A percentile compares a stretch with the other conserved stretches of the same genome.
Conservation (phyloP, 495 filamentous ascomycete genomes). For the Aspergillus nidulans region DNA sequence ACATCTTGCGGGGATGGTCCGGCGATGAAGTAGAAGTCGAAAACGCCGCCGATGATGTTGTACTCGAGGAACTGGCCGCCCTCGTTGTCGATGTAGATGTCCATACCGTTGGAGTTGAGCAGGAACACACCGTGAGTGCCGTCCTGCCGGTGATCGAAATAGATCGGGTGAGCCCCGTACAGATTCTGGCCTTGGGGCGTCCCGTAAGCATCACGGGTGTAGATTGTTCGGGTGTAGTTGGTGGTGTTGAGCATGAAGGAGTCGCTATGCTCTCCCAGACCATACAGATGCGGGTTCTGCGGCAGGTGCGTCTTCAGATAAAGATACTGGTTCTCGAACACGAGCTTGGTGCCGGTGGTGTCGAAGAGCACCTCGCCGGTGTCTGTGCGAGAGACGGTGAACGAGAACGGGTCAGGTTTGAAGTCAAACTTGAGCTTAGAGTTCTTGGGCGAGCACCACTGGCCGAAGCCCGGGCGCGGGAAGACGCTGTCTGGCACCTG, state of each 20-base stretch:
- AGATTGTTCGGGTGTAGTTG: conserved; percentile 75
- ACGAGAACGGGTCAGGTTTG: conserved; percentile 66
- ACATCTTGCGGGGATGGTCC: conserved; percentile 70
- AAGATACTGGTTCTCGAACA: conserved; percentile 82
- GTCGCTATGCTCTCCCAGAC: conserved; percentile 76
- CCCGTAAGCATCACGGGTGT: conserved; percentile 70
- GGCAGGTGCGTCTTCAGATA: conserved; percentile 66
- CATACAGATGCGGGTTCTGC: conserved; percentile 66
- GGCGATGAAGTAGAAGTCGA: conserved; percentile 82
- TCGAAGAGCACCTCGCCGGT: conserved; percentile 67
- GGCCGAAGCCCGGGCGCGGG: conserved; percentile 47
- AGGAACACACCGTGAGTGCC: conserved; percentile 84
- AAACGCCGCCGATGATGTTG: conserved; percentile 72
- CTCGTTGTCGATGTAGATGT: conserved; percentile 71
- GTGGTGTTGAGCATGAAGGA: conserved; percentile 64
- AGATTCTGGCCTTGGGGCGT: conserved; percentile 65
- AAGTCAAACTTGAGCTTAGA: conserved; percentile 59
- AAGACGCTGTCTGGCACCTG: conserved; percentile 74
- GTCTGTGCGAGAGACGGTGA: conserved; percentile 56
- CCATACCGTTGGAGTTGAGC: conserved; percentile 82
- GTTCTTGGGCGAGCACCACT: conserved; percentile 18
- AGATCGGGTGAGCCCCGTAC: conserved; percentile 80
- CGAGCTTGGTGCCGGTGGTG: conserved; percentile 59
- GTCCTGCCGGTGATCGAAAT: conserved; percentile 68
- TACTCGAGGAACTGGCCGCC: conserved; percentile 74